phyloP scores from a whole-genome alignment of 306 rosid species.

The Pyrus bretschneideri region DNA sequence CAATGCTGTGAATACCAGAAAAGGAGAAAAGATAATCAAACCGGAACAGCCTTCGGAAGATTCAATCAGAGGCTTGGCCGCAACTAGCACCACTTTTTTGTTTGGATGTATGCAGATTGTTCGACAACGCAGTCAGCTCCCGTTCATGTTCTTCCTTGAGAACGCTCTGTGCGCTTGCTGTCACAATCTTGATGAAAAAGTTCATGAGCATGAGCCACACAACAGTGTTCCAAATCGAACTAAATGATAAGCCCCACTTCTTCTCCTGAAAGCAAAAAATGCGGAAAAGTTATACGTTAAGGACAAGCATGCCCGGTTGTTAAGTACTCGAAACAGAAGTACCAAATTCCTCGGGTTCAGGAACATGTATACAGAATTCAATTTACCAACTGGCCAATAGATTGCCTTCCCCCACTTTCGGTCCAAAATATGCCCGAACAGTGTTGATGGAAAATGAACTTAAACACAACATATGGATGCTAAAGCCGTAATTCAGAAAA shows the following conservation, averaged over 20 bases:
- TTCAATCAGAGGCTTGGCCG: constrained; percentile 14
- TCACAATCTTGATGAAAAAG: constrained; percentile 62
- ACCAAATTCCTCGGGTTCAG: background rate
- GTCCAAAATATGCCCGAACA: background rate
- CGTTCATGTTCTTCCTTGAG: constrained; percentile 48
- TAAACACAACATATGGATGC: background rate
- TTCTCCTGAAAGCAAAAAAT: constrained; percentile 30
- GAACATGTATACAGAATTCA: background rate
- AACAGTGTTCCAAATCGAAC: constrained; percentile 54
- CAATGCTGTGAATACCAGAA: background rate
- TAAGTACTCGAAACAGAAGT: no score
- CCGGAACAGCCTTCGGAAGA: background rate
- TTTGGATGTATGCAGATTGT: background rate
- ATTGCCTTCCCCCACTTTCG: background rate
- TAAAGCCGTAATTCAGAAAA: background rate
- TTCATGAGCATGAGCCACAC: constrained; percentile 74
- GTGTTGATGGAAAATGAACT: background rate
- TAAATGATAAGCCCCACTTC: constrained; percentile 54
- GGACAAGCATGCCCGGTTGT: background rate
- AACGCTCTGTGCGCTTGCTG: constrained; percentile 49
- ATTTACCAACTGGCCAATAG: background rate
- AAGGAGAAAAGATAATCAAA: background rate
- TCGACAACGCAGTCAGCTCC: constrained; percentile 27
- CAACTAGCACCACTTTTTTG: background rate
- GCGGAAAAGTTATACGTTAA: background rate